phyloP scores from a whole-genome alignment of 169 alveolate genomes.

The Theileria sp. region DNA sequence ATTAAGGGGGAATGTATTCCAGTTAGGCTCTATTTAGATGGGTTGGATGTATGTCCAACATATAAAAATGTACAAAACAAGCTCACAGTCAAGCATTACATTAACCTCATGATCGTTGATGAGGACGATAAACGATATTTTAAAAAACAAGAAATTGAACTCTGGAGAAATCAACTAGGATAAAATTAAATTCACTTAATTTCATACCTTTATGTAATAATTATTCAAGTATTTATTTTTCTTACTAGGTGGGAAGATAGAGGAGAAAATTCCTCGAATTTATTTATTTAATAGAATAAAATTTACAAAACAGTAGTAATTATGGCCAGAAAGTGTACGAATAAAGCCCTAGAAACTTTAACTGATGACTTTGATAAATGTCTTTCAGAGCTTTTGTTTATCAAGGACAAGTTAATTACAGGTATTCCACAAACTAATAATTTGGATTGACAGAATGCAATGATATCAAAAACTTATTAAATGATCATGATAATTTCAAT shows the following conservation, averaged over 20 bases:
- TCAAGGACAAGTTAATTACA: background rate
- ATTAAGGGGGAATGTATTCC: conserved; percentile 94
- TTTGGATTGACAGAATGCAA: background rate
- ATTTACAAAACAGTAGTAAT: background rate
- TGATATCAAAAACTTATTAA: conserved; percentile 5
- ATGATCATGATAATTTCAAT: background rate
- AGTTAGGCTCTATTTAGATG: conserved; percentile 92
- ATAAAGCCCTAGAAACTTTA: background rate
- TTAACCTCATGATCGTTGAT: conserved; percentile 96
- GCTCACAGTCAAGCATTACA: conserved; percentile 92
- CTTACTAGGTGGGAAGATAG: conserved; percentile 10
- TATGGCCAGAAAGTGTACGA: background rate
- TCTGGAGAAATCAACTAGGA: conserved; percentile 94
- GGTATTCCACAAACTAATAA: conserved; percentile 11
- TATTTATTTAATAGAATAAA: background rate
- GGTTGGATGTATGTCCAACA: conserved; percentile 97
- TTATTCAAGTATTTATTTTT: conserved; percentile 14
- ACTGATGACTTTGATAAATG: background rate
- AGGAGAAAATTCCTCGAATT: background rate
- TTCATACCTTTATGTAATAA: background rate
- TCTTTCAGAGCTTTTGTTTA: background rate
- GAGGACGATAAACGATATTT: conserved; percentile 96
- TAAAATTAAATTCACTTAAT: conserved; percentile 22
- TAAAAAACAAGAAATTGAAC: conserved; percentile 94
- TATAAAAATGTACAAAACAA: conserved; percentile 92